These are phyloP conservation scores for Gossypium stocksii DNA, from an alignment of 345 rosid species.

Conservation along the genomic window DNA sequence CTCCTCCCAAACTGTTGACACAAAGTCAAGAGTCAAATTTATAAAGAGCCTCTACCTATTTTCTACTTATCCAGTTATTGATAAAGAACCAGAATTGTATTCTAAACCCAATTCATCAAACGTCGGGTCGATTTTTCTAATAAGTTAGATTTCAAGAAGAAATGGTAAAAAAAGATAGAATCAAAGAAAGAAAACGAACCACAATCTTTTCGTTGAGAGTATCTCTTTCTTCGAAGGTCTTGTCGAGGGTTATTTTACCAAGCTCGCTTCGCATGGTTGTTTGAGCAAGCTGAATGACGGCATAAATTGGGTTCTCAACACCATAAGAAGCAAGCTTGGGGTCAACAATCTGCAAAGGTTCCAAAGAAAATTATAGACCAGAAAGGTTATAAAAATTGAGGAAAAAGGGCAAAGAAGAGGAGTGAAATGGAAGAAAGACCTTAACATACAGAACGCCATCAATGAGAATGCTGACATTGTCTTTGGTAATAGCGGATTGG, in stretches of 20 bases:
- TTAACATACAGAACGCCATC: constrained; percentile 91
- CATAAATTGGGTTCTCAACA: constrained; percentile 87
- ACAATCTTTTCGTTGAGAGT: constrained; percentile 89
- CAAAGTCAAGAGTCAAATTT: background rate
- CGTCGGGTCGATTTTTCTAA: background rate
- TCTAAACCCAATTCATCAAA: background rate
- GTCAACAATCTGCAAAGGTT: constrained; percentile 63
- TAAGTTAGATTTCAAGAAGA: background rate
- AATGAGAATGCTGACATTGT: constrained; percentile 88
- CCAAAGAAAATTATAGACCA: background rate
- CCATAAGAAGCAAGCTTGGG: constrained; percentile 89
- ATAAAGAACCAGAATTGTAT: background rate
- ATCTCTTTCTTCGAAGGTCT: constrained; percentile 95
- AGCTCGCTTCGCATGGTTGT: constrained; percentile 98
- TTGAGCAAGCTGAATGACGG: constrained; percentile 89
- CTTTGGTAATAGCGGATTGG: constrained; percentile 89
- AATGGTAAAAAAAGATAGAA: background rate
- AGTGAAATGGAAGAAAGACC: constrained; percentile 32
- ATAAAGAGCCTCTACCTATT: background rate
- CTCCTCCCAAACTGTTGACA: background rate
- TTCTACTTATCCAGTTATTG: background rate
- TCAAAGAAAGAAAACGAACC: constrained; percentile 38
- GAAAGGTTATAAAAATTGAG: background rate
- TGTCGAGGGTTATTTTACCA: constrained; percentile 93
- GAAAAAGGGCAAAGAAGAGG: background rate